Percentiles rank a stretch among this genome's conserved stretches.
Evolutionary conservation across 2,329 filamentous ascomycete genomes (phyloP).

Genomic region (Talaromyces funiculosus): DNA sequence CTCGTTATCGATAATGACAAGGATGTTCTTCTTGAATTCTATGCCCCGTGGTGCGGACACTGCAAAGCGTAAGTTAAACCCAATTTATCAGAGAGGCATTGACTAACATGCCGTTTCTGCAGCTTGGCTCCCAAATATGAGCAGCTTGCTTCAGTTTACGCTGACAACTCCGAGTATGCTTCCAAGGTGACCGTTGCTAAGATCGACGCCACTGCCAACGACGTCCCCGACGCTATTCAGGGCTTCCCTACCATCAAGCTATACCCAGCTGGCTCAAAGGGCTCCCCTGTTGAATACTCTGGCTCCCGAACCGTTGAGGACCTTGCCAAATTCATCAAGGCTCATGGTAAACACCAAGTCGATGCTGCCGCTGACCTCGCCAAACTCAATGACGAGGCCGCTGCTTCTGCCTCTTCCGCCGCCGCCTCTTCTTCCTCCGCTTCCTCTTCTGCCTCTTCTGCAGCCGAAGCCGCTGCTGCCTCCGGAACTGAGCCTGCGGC

Average conservation of each 20-base stretch:
- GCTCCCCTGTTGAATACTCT: slow-evolving; percentile 75
- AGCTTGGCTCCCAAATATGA: slow-evolving; percentile 63
- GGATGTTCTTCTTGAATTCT: slow-evolving; percentile 97
- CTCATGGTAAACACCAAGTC: slow-evolving; percentile 87
- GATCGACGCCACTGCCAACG: slow-evolving; percentile 93
- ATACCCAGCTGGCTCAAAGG: slow-evolving; percentile 85
- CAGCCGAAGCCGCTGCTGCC: slow-evolving; percentile 11
- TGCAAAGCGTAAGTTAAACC: slow-evolving; percentile 54
- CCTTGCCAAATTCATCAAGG: slow-evolving; percentile 83
- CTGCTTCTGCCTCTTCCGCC: slow-evolving; percentile 20
- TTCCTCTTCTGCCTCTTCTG: slow-evolving; percentile 18
- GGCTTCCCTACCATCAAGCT: slow-evolving; percentile 99
- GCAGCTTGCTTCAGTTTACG: slow-evolving; percentile 55
- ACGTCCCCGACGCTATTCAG: slow-evolving; percentile 92
- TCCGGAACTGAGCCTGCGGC: slow-evolving; percentile 23
- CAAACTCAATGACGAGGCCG: slow-evolving; percentile 47
- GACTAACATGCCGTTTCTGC: slow-evolving; percentile 11
- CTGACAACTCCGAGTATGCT: slow-evolving; percentile 43
- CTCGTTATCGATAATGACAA: slow-evolving; percentile 89
- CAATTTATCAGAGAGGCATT: neutral
- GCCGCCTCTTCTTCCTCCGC: slow-evolving; percentile 16
- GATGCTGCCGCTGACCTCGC: slow-evolving; percentile 56
- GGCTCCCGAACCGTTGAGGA: slow-evolving; percentile 88
- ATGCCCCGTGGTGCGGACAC: slow-evolving; percentile 78
- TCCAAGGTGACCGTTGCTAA: slow-evolving; percentile 69